These are phyloP conservation scores for Perkinsus olseni DNA, from an alignment of 169 alveolate species.

Conservation along the genomic window DNA sequence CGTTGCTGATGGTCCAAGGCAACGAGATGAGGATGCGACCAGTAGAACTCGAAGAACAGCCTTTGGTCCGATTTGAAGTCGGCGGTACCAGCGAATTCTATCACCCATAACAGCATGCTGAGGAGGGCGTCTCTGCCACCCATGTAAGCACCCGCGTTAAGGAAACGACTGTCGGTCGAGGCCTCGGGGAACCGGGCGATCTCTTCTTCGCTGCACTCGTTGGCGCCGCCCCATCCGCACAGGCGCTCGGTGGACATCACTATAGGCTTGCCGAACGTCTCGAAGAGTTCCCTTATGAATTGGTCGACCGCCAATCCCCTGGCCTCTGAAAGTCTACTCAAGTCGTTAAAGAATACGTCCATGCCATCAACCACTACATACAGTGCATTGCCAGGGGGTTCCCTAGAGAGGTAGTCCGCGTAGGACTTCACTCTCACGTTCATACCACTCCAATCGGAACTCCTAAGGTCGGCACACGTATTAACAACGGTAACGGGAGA, in stretches of 20 bases:
- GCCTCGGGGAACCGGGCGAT: constrained; percentile 17
- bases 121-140: not conserved
- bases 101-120: constrained; percentile 10
- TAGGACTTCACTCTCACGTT: not conserved
- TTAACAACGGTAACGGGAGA: not conserved
- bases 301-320: not conserved
- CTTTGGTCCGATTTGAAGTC: not conserved
- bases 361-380: not conserved
- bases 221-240: constrained; percentile 39
- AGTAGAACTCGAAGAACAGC: constrained; percentile 27
- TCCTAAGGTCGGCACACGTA: not conserved
- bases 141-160: constrained; percentile 19
- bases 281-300: not conserved
- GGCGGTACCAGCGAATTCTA: not conserved
- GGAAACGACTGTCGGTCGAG: constrained; percentile 18
- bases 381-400: not conserved
- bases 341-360: constrained; percentile 30
- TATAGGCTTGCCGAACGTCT: not conserved
- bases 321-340: not conserved
- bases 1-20: constrained; percentile 24
- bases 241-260: constrained; percentile 24
- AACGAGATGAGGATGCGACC: constrained; percentile 16
- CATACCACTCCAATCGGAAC: not conserved
- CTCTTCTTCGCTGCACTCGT: constrained; percentile 22
- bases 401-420: not conserved